Conservation (phyloP, 129 eudicot species). For the Pseudognaphalium luteoalbum region DNA sequence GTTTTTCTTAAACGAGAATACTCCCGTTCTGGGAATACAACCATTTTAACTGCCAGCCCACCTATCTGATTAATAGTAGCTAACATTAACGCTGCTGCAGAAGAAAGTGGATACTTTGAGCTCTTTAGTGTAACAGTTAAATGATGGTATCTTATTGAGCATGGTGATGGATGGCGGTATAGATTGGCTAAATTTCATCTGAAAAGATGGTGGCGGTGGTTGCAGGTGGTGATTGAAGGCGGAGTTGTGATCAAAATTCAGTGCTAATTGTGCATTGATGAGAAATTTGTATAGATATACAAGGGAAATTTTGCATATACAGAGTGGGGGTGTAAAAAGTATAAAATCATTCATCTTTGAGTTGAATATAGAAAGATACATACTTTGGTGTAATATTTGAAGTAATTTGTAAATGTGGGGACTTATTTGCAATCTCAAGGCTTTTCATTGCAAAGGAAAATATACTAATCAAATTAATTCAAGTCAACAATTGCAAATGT, state of each 20-base stretch:
- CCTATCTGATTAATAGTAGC: conserved; percentile 6
- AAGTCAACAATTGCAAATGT: too few relatives aligned
- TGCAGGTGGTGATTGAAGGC: background rate
- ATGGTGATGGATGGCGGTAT: background rate
- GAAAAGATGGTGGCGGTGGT: background rate
- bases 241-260: background rate
- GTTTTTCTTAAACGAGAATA: conserved; percentile 53
- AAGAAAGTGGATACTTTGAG: background rate
- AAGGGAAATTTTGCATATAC: conserved; percentile 28
- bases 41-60: conserved; percentile 13
- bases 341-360: conserved; percentile 24
- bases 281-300: conserved; percentile 32
- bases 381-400: conserved; percentile 29
- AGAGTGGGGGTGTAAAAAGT: conserved; percentile 15
- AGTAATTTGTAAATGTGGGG: conserved; percentile 32
- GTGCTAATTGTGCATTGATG: conserved; percentile 32
- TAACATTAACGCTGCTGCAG: background rate
- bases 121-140: background rate
- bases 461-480: conserved; percentile 6
- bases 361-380: conserved; percentile 22
- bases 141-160: conserved; percentile 1
- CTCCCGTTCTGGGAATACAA: conserved; percentile 23
- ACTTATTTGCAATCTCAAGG: conserved; percentile 19
- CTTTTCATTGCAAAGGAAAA: conserved; percentile 11
- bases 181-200: background rate